These are phyloP conservation scores for Colletotrichum aenigma DNA, from an alignment of 2,329 filamentous ascomycete genomes.

Conservation along the genomic window DNA sequence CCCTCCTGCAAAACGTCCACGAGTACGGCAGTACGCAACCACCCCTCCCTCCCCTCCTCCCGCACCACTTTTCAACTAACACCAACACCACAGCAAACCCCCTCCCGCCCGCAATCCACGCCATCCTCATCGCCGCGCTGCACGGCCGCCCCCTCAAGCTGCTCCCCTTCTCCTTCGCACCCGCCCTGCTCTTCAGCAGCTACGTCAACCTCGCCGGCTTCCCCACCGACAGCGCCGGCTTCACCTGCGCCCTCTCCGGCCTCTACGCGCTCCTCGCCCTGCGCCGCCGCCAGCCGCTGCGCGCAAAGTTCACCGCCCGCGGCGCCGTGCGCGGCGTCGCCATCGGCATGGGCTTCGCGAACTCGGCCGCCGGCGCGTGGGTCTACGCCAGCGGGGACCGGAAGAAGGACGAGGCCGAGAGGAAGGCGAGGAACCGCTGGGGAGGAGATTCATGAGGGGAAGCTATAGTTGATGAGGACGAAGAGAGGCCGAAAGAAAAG, in stretches of 20 bases:
- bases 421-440: constrained; percentile 57
- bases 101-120: constrained; percentile 58
- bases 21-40: constrained; percentile 55
- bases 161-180: constrained; percentile 54
- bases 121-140: constrained; percentile 59
- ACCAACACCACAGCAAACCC: constrained; percentile 48
- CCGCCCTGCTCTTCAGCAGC: constrained; percentile 58
- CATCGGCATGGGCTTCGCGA: constrained; percentile 52
- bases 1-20: constrained; percentile 31
- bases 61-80: background rate
- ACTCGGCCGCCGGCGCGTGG: constrained; percentile 54
- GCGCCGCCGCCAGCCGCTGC: constrained; percentile 46
- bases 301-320: constrained; percentile 48
- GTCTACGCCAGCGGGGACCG: constrained; percentile 58
- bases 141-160: constrained; percentile 58
- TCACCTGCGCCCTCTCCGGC: constrained; percentile 61
- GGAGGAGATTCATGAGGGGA: constrained; percentile 28
- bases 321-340: constrained; percentile 56
- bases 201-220: constrained; percentile 66
- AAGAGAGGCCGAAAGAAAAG: background rate
- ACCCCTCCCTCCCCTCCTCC: background rate
- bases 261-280: constrained; percentile 61
- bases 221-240: constrained; percentile 59
- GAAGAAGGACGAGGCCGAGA: constrained; percentile 51
- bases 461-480: background rate